Evolutionary conservation across 2,329 filamentous ascomycete species (phyloP).

Genomic region (Hymenoscyphus infarciens): DNA sequence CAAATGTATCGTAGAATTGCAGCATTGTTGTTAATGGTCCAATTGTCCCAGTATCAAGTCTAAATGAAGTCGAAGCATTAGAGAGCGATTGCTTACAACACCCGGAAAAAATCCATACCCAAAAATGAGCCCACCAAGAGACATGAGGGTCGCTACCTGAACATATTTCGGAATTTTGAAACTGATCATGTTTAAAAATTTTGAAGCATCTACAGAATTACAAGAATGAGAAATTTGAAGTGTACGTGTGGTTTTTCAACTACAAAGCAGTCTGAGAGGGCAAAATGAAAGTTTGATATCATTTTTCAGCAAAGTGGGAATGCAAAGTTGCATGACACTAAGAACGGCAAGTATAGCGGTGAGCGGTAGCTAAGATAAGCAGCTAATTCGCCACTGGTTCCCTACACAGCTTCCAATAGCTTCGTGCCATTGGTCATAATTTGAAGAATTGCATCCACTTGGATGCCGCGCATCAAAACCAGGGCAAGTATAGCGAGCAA

Average conservation of each 20-base stretch:
- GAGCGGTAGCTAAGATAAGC: background rate
- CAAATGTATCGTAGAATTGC: slow-evolving; percentile 43
- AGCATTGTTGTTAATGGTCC: slow-evolving; percentile 50
- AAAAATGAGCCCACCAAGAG: slow-evolving; percentile 30
- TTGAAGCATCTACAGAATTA: background rate
- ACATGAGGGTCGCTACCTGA: slow-evolving; percentile 27
- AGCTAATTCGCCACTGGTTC: background rate
- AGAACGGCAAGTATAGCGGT: background rate
- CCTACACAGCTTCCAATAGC: background rate
- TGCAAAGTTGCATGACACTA: background rate
- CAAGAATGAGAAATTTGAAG: background rate
- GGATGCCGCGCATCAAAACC: background rate
- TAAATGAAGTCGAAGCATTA: slow-evolving; percentile 13
- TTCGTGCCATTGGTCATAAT: background rate
- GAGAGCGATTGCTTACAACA: background rate
- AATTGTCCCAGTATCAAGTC: slow-evolving; percentile 48
- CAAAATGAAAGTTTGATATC: background rate
- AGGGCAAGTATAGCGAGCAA: background rate
- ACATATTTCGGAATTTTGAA: slow-evolving; percentile 28
- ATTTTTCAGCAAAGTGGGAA: background rate
- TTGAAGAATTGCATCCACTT: background rate
- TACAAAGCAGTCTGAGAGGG: background rate
- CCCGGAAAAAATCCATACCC: slow-evolving; percentile 22
- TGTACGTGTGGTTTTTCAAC: background rate
- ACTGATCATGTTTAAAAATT: background rate